Evolutionary conservation across 2,329 filamentous ascomycete genomes (phyloP), one percentile per base, ranked within the genome.

Genomic region (Colletotrichum simmondsii): DNA sequence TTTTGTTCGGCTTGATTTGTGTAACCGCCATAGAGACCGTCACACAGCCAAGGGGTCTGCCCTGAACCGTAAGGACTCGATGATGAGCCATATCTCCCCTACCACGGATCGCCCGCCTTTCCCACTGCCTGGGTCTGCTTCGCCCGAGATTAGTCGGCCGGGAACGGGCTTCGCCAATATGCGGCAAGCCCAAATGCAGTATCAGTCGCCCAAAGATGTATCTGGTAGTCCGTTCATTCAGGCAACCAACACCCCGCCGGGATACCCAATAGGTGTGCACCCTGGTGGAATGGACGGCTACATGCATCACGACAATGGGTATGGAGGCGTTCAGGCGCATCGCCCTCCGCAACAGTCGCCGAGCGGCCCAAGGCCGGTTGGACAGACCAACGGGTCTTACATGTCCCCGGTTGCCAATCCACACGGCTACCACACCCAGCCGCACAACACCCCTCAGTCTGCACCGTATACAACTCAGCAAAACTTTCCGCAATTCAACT

Each of bases 1-100:
- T 37, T 99, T 98, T 84, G 96, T 98, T 71, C 92, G 97, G 75
- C 94, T 97, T 76, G 97, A 99, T 82, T 87, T 99, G 71, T 95
- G 97, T 80, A 93, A 97, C 79, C 92, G 94, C 54, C 94, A 97
- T 82, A 90, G 92, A 80, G 94, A 96, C 80, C 90, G 94, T 56
- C 94, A 96, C 82, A 94, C 92, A 14, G 93, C 93, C 64, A 93
- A 94, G 79, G 93, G 93, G 62, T 95, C 93, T 22, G 92, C 94
- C 74, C 84, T 95, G 67, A 92, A 92, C 80, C 91, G 93, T 70
- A 94, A 93, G 82, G 93, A 95, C 79, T 91, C 89, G 16, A 87
- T 92, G 79, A 85, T 91, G 80, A 84, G 81, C 74, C 88, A 90
- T 75, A 77, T 79, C 37, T 88, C 87, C 59, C 84, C 85, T 49